Evolutionary conservation across 768 basidiomycete species (phyloP), one percentile per base, ranked within the genome.

Genomic region (Termitomyces sp.): DNA sequence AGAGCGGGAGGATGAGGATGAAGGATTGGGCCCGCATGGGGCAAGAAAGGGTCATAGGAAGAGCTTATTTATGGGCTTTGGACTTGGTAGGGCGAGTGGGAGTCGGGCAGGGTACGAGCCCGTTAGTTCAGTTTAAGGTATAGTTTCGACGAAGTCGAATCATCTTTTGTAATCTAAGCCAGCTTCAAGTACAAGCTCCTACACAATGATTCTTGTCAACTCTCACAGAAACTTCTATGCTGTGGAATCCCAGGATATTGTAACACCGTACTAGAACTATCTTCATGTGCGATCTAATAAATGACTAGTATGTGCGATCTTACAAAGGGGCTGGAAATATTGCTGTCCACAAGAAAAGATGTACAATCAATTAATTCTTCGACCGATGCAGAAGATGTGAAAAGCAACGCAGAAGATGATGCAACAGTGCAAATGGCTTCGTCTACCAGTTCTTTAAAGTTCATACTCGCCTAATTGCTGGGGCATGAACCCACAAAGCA

Each of bases 91-190:
- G 23, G 71, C 75, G 28, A 71, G 78, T 43, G 77, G 81, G 60
- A 79, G 80, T 64, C 68, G 78, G 46, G 74, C 71, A 38, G 84
- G 82, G 54, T 88, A 88, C 65, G 84, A 85, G 64, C 86, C 85
- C 62, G 78, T 88, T 60, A 84, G 77, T 64, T 84, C 85, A 71
- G 84, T 73, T 53, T 83, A 59, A 38, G 44, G 55, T 53, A 57
- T 15, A 4, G 10, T 23, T 33, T 28, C 19, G 10, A n/a, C 11
- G n/a, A n/a, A 50, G 15, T 26, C 37, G 10, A 38, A 50, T 7
- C 11, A 51, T 51, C 50, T 51, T n/a, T 11, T 51, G 50, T 51
- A 51, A 51, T 51, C 12, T 51, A 51, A 38, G 26, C 8, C n/a
- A 30, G 10, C 37, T 19, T 41, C 45, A 30, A 15, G 30, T 28